These are phyloP conservation scores for Phytophthora colocasiae DNA, from an alignment of 352 stramenopile genomes.

Conservation along the genomic window DNA sequence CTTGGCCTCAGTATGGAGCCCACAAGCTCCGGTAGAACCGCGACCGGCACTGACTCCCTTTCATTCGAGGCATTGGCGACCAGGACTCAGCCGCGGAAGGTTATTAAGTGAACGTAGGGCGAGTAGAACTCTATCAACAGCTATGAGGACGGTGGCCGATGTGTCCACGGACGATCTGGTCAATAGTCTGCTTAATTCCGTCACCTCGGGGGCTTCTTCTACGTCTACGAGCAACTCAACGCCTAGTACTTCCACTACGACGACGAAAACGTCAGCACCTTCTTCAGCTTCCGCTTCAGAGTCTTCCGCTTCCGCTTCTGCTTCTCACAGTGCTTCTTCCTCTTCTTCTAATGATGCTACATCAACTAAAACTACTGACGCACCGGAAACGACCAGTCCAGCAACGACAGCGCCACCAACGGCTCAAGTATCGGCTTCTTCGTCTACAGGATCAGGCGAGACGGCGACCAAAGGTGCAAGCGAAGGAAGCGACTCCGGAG, in stretches of 20 bases:
- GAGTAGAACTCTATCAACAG: background rate
- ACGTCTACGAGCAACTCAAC: slow-evolving; percentile 9
- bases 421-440: background rate
- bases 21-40: slow-evolving; percentile 10
- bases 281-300: slow-evolving; percentile 3
- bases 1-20: slow-evolving; percentile 17
- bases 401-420: background rate
- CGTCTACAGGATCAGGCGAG: slow-evolving; percentile 14
- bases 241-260: slow-evolving; percentile 8
- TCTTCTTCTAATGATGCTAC: slow-evolving; percentile 10
- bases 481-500: background rate
- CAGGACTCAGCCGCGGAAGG: background rate
- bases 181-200: slow-evolving; percentile 49
- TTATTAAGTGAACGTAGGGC: background rate
- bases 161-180: slow-evolving; percentile 53
- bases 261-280: slow-evolving; percentile 7
- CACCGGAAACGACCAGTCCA: slow-evolving; percentile 7
- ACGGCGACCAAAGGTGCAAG: slow-evolving; percentile 15
- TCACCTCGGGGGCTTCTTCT: slow-evolving; percentile 30
- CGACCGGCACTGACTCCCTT: slow-evolving; percentile 30
- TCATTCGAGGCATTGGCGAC: slow-evolving; percentile 23
- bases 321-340: slow-evolving; percentile 14
- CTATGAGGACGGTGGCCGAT: slow-evolving; percentile 32
- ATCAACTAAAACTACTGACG: slow-evolving; percentile 1
- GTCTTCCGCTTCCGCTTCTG: background rate